phyloP scores from a whole-genome alignment of 192 early-diverging fungal genomes.

The Lunasporangiospora selenospora region DNA sequence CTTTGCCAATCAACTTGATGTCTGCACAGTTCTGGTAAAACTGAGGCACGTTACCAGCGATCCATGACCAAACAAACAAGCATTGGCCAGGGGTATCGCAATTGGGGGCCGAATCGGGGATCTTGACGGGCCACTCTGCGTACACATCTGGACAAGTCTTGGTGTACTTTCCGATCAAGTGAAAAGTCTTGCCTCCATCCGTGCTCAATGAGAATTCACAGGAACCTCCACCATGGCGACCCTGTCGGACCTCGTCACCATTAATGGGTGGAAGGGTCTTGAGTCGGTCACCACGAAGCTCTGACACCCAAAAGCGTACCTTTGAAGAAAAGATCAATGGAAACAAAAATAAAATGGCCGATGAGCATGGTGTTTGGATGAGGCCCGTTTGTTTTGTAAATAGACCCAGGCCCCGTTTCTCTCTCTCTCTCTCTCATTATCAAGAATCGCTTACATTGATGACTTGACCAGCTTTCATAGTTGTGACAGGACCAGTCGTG shows the following conservation, averaged over 20 bases:
- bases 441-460: slow-evolving; percentile 39
- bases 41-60: slow-evolving; percentile 71
- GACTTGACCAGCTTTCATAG: slow-evolving; percentile 18
- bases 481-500: slow-evolving; percentile 22
- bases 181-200: slow-evolving; percentile 66
- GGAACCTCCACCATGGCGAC: slow-evolving; percentile 68
- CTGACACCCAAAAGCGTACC: slow-evolving; percentile 41
- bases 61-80: slow-evolving; percentile 61
- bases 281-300: neutral
- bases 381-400: no score
- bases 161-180: slow-evolving; percentile 37
- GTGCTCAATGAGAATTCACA: slow-evolving; percentile 70
- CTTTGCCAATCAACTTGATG: slow-evolving; percentile 57
- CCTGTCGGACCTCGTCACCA: slow-evolving; percentile 34
- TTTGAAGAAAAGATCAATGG: neutral
- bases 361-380: no score
- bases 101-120: slow-evolving; percentile 38
- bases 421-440: no score
- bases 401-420: neutral
- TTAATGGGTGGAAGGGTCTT: no score
- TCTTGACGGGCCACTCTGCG: slow-evolving; percentile 47
- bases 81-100: slow-evolving; percentile 32
- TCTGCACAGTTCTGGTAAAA: slow-evolving; percentile 82
- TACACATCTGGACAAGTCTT: slow-evolving; percentile 50
- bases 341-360: no score